Conservation (phyloP, 257 asterid genomes). For the Primulina tabacum region DNA sequence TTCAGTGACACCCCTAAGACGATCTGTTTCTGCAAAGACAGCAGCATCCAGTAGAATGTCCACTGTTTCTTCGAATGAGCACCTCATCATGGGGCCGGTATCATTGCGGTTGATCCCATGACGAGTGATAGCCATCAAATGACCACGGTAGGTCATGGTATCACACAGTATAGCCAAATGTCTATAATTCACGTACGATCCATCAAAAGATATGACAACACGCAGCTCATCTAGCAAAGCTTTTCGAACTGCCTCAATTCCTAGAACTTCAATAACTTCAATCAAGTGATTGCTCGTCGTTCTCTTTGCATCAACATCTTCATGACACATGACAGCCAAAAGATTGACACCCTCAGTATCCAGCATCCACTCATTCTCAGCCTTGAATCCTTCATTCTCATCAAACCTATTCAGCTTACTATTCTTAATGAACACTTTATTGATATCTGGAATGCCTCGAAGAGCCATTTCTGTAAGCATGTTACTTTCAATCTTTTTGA, state of each 20-base stretch:
- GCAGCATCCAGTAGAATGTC: slow-evolving; percentile 99
- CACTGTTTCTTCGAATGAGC: slow-evolving; percentile 97
- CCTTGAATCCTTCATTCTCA: slow-evolving; percentile 74
- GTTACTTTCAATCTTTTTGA: slow-evolving; percentile 93
- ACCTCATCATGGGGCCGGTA: slow-evolving; percentile 99
- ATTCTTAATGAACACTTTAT: slow-evolving; percentile 91
- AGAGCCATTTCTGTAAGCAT: slow-evolving; percentile 99
- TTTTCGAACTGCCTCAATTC: slow-evolving; percentile 95
- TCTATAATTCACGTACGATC: slow-evolving; percentile 92
- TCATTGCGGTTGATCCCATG: slow-evolving; percentile 95
- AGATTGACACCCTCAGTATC: slow-evolving; percentile 98
- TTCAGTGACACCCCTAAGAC: slow-evolving; percentile 91
- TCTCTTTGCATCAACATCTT: slow-evolving; percentile 84
- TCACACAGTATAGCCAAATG: slow-evolving; percentile 95
- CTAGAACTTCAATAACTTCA: slow-evolving; percentile 96
- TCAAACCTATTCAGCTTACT: slow-evolving; percentile 72
- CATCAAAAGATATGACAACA: slow-evolving; percentile 95
- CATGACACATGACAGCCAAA: slow-evolving; percentile 88
- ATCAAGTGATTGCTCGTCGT: slow-evolving; percentile 95
- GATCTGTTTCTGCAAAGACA: slow-evolving; percentile 83
- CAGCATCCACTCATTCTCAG: slow-evolving; percentile 96
- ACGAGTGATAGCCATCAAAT: slow-evolving; percentile 98
- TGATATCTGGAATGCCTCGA: slow-evolving; percentile 95
- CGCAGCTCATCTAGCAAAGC: slow-evolving; percentile 93
- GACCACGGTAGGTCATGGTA: slow-evolving; percentile 99